Evolutionary conservation across 768 basidiomycete genomes (phyloP).

Genomic region (Russula emetica): DNA sequence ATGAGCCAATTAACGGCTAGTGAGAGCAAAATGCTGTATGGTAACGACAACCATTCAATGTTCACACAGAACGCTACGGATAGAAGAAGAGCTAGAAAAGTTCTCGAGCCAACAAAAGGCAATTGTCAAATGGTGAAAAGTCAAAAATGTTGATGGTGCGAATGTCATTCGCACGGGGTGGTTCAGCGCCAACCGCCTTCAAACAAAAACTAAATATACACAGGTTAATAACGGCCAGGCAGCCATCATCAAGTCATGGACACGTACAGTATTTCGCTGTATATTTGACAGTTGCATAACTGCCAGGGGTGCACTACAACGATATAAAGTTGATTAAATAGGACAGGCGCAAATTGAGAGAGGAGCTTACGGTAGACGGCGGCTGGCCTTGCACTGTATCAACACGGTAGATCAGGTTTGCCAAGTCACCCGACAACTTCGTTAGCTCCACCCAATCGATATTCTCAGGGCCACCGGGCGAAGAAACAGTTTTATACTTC

Average conservation of each 20-base stretch:
- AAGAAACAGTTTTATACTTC: conserved; percentile 7
- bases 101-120: not conserved
- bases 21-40: no score
- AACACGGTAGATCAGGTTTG: conserved; percentile 17
- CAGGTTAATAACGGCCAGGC: not conserved
- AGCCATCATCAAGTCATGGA: not conserved
- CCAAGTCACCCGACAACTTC: conserved; percentile 2
- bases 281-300: conserved; percentile 17
- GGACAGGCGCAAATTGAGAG: not conserved
- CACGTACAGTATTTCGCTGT: conserved; percentile 23
- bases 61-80: no score
- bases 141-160: no score
- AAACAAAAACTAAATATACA: not conserved
- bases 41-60: no score
- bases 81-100: not conserved
- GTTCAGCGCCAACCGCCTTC: not conserved
- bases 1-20: no score
- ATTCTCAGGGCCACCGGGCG: conserved; percentile 1
- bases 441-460: conserved; percentile 24
- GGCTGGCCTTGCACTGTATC: conserved; percentile 20
- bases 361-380: conserved; percentile 8
- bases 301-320: conserved; percentile 18
- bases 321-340: not conserved
- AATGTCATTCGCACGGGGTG: no score
- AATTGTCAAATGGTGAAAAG: no score